A percentile compares a stretch with the other conserved stretches of the same genome.
Evolutionary conservation across 2,329 filamentous ascomycete genomes (phyloP).

Genomic region (Aspergillus sp.): DNA sequence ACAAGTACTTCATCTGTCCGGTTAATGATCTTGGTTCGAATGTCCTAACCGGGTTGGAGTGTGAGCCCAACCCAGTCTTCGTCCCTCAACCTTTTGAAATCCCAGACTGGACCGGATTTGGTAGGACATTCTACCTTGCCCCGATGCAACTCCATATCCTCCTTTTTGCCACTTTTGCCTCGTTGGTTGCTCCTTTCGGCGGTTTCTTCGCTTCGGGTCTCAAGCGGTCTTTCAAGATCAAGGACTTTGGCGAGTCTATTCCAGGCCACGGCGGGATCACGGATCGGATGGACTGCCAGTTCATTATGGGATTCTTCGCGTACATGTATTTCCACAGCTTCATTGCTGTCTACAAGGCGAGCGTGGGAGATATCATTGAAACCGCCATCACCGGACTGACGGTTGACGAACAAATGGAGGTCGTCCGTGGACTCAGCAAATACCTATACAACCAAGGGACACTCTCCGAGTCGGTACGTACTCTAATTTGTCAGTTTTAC

Average conservation of each 20-base stretch:
- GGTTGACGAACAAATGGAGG: constrained; percentile 84
- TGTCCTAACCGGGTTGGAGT: constrained; percentile 85
- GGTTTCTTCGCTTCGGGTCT: constrained; percentile 97
- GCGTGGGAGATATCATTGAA: constrained; percentile 84
- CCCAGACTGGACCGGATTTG: constrained; percentile 68
- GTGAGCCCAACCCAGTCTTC: constrained; percentile 90
- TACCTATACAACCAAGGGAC: constrained; percentile 64
- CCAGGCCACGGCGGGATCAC: constrained; percentile 97
- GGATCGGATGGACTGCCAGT: constrained; percentile 98
- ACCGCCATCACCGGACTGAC: constrained; percentile 85
- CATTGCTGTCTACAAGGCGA: constrained; percentile 83
- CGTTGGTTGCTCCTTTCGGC: constrained; percentile 93
- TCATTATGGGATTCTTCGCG: constrained; percentile 98
- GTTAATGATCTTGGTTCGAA: constrained; percentile 96
- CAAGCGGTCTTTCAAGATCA: constrained; percentile 99
- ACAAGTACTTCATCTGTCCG: constrained; percentile 97
- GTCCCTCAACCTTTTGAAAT: constrained; percentile 72
- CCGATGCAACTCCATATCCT: constrained; percentile 95
- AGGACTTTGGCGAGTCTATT: constrained; percentile 98
- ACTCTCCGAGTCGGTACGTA: constrained; percentile 53
- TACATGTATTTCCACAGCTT: constrained; percentile 99
- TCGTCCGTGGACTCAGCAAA: constrained; percentile 62
- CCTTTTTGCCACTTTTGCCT: constrained; percentile 88
- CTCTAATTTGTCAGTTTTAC: background rate
- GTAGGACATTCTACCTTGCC: constrained; percentile 71